Conservation (phyloP, 73 alveolate genomes). For the Halteria grandinella region DNA sequence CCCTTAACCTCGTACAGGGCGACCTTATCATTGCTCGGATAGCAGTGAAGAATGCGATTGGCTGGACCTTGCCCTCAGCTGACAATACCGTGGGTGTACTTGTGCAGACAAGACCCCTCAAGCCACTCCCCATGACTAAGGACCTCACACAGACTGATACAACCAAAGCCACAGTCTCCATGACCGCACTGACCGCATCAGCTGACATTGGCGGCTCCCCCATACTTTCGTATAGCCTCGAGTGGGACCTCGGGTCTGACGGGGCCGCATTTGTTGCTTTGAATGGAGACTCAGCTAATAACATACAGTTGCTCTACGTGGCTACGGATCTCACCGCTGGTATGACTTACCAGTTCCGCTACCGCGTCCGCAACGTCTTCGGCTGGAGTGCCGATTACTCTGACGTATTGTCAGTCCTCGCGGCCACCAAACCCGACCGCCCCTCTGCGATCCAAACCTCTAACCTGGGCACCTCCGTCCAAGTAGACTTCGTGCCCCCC, state of each 20-base stretch:
- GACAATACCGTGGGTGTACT: constrained; percentile 25
- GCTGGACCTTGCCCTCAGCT: neutral
- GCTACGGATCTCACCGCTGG: constrained; percentile 32
- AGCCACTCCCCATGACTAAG: neutral
- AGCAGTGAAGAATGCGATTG: constrained; percentile 21
- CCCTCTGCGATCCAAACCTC: constrained; percentile 28
- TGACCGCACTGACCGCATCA: neutral
- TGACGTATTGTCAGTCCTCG: neutral
- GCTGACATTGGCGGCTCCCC: constrained; percentile 41
- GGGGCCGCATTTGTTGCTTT: constrained; percentile 32
- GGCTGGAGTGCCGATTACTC: constrained; percentile 50
- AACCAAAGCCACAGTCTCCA: constrained; percentile 12
- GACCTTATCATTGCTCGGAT: constrained; percentile 30
- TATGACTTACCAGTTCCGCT: constrained; percentile 21
- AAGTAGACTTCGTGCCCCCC: constrained; percentile 35
- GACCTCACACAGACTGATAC: constrained; percentile 19
- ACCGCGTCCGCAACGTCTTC: constrained; percentile 45
- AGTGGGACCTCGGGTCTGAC: constrained; percentile 60
- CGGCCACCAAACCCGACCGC: constrained; percentile 44
- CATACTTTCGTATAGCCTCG: constrained; percentile 44
- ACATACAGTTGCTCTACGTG: neutral
- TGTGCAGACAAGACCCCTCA: neutral
- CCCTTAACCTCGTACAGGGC: constrained; percentile 14
- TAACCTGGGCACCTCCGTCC: constrained; percentile 21
- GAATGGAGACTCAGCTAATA: constrained; percentile 14